Evolutionary conservation across 257 asterid species (phyloP), one percentile per base, ranked within the genome.

Genomic region (Haberlea rhodopensis): DNA sequence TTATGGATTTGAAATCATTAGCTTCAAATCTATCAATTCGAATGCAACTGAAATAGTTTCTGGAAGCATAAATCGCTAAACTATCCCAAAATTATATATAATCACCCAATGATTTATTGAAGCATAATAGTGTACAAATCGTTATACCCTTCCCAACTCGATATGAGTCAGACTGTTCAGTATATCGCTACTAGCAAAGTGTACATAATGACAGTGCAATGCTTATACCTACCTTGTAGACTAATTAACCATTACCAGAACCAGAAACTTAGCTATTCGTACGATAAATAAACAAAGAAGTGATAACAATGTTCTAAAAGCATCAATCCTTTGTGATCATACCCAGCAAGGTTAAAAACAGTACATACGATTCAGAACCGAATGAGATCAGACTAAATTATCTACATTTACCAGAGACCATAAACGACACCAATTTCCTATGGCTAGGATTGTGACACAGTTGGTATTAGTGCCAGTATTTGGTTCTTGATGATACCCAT

Each of bases 391-490:
- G 52, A 63, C 70, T 69, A 21, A 77, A 72, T 63, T 79, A 78
- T 83, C 75, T 76, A 75, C 78, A 73, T 61, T 56, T 53, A 74
- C 66, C 56, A 70, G 71, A 27, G n/a, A 21, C 16, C 63, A 16
- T 24, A 27, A 57, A 56, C 27, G 46, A 57, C 27, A 46, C 61
- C 52, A 22, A 21, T 26, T 51, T 62, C 24, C 19, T 21, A 25
- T 5, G 15, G n/a, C n/a, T n/a, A n/a, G 27, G 51, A 46, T 40
- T 62, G 10, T 3, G 40, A 24, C 25, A 34, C 73, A n/a, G 94
- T 89, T 22, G 98, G 95, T 79, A 92, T 78, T n/a, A 89, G 86
- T 9, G n/a, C n/a, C n/a, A n/a, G n/a, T n/a, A n/a, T n/a, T n/a
- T n/a, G n/a, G n/a, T n/a, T n/a, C n/a, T n/a, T n/a, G n/a, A n/a